phyloP scores from a whole-genome alignment of 2,329 filamentous ascomycete genomes.

The Phaeosphaeria sp. region DNA sequence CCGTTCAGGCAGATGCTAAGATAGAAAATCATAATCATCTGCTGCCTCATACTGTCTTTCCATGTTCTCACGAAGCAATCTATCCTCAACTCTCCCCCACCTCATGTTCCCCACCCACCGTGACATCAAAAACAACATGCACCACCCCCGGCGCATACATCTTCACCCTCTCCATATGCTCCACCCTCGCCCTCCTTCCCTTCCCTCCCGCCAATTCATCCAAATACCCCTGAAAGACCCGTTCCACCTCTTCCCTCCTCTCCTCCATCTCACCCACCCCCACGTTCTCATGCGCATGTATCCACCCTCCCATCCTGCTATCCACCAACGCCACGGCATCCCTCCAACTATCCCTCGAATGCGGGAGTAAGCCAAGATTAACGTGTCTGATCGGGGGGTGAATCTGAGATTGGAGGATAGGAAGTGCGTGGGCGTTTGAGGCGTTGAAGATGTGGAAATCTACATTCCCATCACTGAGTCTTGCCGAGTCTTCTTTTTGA shows the following conservation, averaged over 20 bases:
- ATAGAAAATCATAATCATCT: background rate
- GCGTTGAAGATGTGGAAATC: constrained; percentile 51
- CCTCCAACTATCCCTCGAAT: constrained; percentile 58
- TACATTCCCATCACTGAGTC: background rate
- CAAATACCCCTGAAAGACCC: constrained; percentile 45
- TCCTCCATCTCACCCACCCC: constrained; percentile 41
- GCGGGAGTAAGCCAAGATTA: constrained; percentile 65
- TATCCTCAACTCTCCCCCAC: background rate
- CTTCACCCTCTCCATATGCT: constrained; percentile 61
- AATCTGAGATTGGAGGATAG: background rate
- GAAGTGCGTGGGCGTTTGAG: constrained; percentile 45
- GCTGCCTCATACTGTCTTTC: background rate
- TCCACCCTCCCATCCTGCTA: constrained; percentile 57
- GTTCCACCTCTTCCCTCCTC: constrained; percentile 46
- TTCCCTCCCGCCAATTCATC: constrained; percentile 31
- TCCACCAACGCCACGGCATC: constrained; percentile 59
- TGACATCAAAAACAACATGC: constrained; percentile 67
- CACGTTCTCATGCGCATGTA: constrained; percentile 69
- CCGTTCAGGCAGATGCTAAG: background rate
- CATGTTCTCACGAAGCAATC: no score
- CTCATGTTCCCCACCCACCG: constrained; percentile 4
- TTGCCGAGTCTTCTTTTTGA: no score
- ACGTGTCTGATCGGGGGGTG: constrained; percentile 60
- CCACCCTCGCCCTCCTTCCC: constrained; percentile 50
- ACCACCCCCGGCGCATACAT: constrained; percentile 67